phyloP scores from a whole-genome alignment of 805 yeast genomes.

The Nakazawaea wickerhamii region DNA sequence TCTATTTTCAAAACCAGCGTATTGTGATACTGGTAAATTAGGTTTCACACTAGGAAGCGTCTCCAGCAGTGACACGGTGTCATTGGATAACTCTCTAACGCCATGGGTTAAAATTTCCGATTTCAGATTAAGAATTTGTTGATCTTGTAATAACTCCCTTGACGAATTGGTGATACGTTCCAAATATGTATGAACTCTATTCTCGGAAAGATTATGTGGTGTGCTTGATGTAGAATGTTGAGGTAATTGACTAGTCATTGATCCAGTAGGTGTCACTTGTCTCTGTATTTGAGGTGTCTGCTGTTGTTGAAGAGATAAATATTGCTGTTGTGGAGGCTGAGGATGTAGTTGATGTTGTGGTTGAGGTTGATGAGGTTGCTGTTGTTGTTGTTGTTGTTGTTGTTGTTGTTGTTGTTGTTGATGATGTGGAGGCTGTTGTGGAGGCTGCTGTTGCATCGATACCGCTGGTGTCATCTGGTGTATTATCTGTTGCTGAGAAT shows the following conservation, averaged over 20 bases:
- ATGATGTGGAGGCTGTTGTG: slow-evolving; percentile 11
- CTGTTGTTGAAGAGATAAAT: slow-evolving; percentile 9
- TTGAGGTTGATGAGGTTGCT: slow-evolving; percentile 14
- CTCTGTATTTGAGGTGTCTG: slow-evolving; percentile 14
- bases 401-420: slow-evolving; percentile 5
- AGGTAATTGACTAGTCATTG: background rate
- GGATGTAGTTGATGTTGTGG: slow-evolving; percentile 16
- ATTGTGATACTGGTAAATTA: slow-evolving; percentile 23
- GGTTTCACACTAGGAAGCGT: slow-evolving; percentile 12
- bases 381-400: slow-evolving; percentile 14
- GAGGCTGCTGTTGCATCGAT: slow-evolving; percentile 7
- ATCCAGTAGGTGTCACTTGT: slow-evolving; percentile 8
- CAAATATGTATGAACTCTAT: slow-evolving; percentile 2
- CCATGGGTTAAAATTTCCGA: slow-evolving; percentile 14
- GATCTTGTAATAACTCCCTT: slow-evolving; percentile 7
- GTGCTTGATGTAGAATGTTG: slow-evolving; percentile 2
- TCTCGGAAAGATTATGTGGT: slow-evolving; percentile 1
- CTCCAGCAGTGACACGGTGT: slow-evolving; percentile 2
- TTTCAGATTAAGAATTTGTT: slow-evolving; percentile 15
- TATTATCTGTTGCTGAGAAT: slow-evolving; percentile 15
- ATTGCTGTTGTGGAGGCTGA: slow-evolving; percentile 9
- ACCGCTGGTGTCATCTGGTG: slow-evolving; percentile 10
- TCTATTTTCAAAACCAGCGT: slow-evolving; percentile 11
- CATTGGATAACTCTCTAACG: slow-evolving; percentile 1
- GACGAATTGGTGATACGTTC: slow-evolving; percentile 3